phyloP scores from a whole-genome alignment of 768 basidiomycete species.

The Suillus discolor region DNA sequence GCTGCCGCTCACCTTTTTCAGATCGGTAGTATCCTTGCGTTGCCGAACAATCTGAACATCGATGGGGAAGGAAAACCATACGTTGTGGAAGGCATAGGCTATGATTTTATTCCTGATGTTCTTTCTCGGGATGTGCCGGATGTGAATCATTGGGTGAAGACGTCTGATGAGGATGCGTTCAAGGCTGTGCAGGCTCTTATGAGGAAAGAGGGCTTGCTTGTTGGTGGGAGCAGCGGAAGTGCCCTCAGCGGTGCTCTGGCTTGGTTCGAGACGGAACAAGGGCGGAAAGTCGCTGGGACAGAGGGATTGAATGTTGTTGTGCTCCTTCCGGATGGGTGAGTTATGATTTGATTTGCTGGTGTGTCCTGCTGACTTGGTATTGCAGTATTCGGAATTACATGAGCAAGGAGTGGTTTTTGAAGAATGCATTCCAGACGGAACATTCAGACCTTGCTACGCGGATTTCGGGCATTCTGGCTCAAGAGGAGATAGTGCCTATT shows the following conservation, averaged over 20 bases:
- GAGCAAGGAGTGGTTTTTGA: constrained; percentile 90
- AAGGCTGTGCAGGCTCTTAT: constrained; percentile 74
- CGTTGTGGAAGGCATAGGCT: constrained; percentile 94
- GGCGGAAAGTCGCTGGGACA: constrained; percentile 60
- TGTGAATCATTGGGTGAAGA: constrained; percentile 87
- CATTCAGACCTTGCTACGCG: constrained; percentile 36
- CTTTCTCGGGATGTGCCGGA: constrained; percentile 61
- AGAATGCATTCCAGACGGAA: constrained; percentile 59
- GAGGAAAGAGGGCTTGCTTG: constrained; percentile 83
- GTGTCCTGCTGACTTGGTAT: constrained; percentile 8
- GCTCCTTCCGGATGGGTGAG: constrained; percentile 88
- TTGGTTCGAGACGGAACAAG: constrained; percentile 76
- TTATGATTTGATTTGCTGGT: constrained; percentile 6
- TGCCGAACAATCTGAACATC: constrained; percentile 65
- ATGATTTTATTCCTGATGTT: constrained; percentile 90
- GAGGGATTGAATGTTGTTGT: constrained; percentile 87
- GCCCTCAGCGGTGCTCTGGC: constrained; percentile 74
- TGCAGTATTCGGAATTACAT: constrained; percentile 89
- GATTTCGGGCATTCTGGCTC: neutral
- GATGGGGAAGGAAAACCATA: constrained; percentile 57
- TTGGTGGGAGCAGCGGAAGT: constrained; percentile 94
- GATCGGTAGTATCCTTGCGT: constrained; percentile 88
- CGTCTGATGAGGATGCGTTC: constrained; percentile 80
- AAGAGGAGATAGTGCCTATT: neutral
- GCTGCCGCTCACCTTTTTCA: constrained; percentile 33